Conservation (phyloP, 2,329 filamentous ascomycete genomes). For the Pseudocercospora pini-densiflorae region DNA sequence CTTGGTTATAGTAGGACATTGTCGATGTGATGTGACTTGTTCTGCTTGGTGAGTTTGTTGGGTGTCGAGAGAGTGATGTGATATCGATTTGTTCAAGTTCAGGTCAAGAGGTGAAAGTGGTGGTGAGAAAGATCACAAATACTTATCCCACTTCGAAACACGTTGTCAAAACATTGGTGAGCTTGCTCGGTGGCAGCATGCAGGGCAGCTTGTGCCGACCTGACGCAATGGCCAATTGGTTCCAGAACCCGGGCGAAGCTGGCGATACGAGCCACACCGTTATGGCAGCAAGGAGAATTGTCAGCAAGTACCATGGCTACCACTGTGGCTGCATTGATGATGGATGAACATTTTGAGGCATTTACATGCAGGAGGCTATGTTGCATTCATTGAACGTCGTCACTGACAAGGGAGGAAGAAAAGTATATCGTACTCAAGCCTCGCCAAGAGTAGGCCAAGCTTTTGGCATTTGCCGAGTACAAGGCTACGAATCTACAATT, state of each 20-base stretch:
- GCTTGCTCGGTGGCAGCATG: neutral
- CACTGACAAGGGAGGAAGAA: neutral
- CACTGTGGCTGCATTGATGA: neutral
- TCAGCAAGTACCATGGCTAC: neutral
- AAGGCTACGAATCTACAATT: neutral
- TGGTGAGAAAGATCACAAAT: no score
- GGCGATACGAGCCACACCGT: neutral
- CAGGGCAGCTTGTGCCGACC: neutral
- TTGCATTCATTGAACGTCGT: neutral
- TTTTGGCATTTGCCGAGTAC: neutral
- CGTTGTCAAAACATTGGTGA: neutral
- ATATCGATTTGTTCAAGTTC: no score
- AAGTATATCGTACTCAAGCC: neutral
- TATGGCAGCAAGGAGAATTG: neutral
- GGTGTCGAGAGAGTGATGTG: neutral
- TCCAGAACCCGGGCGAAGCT: constrained; percentile 8
- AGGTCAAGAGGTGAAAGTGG: neutral
- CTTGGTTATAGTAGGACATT: constrained; percentile 19
- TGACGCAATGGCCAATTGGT: constrained; percentile 4
- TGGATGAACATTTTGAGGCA: neutral
- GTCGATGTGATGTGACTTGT: neutral
- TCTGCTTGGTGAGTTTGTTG: neutral
- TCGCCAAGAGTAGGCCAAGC: neutral
- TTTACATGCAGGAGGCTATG: neutral
- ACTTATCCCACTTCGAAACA: neutral